These are phyloP conservation scores for Trametes hirsuta DNA, from an alignment of 1,284 basidiomycete species.

Conservation along the genomic window DNA sequence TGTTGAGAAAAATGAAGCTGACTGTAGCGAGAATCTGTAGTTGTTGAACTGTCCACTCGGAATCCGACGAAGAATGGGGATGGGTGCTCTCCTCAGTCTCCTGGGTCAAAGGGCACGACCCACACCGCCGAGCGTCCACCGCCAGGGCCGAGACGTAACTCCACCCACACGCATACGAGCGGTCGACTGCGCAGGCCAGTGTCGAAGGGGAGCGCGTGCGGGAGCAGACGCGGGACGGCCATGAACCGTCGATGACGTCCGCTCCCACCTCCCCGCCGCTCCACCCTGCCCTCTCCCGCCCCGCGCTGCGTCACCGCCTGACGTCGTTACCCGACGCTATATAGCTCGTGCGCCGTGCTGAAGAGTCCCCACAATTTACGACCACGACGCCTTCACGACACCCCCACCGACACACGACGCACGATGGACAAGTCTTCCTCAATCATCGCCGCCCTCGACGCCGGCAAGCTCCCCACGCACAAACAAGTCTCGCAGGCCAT, in stretches of 20 bases:
- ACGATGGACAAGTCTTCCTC: slow-evolving; percentile 63
- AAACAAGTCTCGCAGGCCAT: slow-evolving; percentile 53
- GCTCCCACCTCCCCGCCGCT: background rate
- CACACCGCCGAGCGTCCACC: too few relatives aligned
- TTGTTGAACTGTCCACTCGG: too few relatives aligned
- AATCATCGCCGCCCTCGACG: slow-evolving; percentile 62
- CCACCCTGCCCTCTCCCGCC: background rate
- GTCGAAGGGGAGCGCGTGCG: background rate
- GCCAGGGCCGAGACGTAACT: too few relatives aligned
- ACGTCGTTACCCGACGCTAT: background rate
- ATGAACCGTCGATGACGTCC: slow-evolving; percentile 11
- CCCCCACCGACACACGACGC: background rate
- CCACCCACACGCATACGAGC: too few relatives aligned
- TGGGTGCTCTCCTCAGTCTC: too few relatives aligned
- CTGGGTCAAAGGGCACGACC: too few relatives aligned
- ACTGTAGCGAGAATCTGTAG: too few relatives aligned
- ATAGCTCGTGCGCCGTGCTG: background rate
- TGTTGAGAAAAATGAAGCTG: too few relatives aligned
- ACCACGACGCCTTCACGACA: background rate
- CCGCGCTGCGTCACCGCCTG: slow-evolving; percentile 1
- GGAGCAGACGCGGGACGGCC: background rate
- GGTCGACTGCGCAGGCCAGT: too few relatives aligned
- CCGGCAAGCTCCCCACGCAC: slow-evolving; percentile 66
- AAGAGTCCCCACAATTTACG: background rate
- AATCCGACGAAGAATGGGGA: too few relatives aligned